Conservation (phyloP, 352 stramenopile genomes). For the Globisporangium solare region DNA sequence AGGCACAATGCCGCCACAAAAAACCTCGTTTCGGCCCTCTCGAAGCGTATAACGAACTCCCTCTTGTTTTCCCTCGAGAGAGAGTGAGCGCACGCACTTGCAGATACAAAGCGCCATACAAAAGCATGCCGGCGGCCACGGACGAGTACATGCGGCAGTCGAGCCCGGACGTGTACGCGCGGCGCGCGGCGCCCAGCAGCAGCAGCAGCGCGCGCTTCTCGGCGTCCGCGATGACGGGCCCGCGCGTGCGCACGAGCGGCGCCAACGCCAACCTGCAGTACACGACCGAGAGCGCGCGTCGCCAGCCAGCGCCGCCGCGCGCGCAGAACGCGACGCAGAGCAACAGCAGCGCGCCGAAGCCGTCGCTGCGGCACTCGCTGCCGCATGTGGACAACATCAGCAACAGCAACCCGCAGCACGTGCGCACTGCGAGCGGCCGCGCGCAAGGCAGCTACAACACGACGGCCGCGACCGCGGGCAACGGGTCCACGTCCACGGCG, state of each 20-base stretch:
- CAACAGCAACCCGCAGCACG: slow-evolving; percentile 4
- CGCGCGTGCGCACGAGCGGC: slow-evolving; percentile 11
- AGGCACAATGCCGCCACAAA: slow-evolving; percentile 2
- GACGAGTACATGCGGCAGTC: slow-evolving; percentile 34
- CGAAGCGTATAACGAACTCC: background rate
- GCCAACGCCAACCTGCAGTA: slow-evolving; percentile 7
- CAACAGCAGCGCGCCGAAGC: slow-evolving; percentile 24
- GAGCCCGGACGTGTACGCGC: slow-evolving; percentile 17
- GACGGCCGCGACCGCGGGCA: background rate
- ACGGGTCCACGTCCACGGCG: slow-evolving; percentile 8
- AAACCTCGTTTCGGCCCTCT: background rate
- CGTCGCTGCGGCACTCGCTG: slow-evolving; percentile 40
- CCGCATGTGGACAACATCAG: slow-evolving; percentile 29
- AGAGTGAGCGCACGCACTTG: background rate
- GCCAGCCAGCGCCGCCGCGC: slow-evolving; percentile 2
- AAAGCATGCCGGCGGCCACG: slow-evolving; percentile 19
- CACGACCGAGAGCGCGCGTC: background rate
- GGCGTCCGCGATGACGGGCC: slow-evolving; percentile 2
- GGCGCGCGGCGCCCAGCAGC: slow-evolving; percentile 13
- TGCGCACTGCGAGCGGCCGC: background rate
- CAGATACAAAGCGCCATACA: background rate
- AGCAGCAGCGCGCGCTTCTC: slow-evolving; percentile 10
- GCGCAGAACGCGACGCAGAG: slow-evolving; percentile 12
- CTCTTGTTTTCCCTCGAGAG: background rate
- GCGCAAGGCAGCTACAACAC: background rate